These are phyloP conservation scores for Chlorella sp. DNA, from an alignment of 139 green algal genomes.

Conservation along the genomic window DNA sequence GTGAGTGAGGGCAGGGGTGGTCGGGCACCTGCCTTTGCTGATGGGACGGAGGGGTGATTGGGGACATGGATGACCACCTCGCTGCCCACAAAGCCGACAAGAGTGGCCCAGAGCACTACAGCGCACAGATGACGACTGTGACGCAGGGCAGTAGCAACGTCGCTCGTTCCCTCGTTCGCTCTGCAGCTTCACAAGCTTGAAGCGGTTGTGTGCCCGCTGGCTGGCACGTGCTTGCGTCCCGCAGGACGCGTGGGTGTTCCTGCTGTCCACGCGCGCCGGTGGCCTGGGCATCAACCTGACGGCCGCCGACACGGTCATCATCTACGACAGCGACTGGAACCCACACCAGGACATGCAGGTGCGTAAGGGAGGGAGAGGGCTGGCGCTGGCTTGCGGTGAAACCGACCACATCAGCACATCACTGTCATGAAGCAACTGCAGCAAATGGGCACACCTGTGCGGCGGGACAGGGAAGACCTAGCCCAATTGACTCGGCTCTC, in stretches of 20 bases:
- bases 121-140: conserved; percentile 90
- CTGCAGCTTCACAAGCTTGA: too few relatives aligned
- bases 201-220: too few relatives aligned
- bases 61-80: too few relatives aligned
- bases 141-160: too few relatives aligned
- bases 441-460: too few relatives aligned
- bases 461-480: too few relatives aligned
- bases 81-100: conserved; percentile 96
- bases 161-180: too few relatives aligned
- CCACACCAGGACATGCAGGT: conserved; percentile 83
- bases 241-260: conserved; percentile 92
- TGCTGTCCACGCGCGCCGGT: conserved; percentile 91
- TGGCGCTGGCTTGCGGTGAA: too few relatives aligned
- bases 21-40: not conserved
- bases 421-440: conserved; percentile 4
- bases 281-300: conserved; percentile 96
- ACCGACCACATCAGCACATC: not conserved
- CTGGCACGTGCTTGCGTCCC: too few relatives aligned
- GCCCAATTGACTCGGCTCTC: too few relatives aligned
- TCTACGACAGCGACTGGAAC: conserved; percentile 94
- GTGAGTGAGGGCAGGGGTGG: conserved; percentile 2
- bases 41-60: not conserved
- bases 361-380: not conserved
- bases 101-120: too few relatives aligned
- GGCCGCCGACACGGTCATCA: conserved; percentile 94